phyloP scores from a whole-genome alignment of 2,329 filamentous ascomycete genomes.

The Fusarium illudens region DNA sequence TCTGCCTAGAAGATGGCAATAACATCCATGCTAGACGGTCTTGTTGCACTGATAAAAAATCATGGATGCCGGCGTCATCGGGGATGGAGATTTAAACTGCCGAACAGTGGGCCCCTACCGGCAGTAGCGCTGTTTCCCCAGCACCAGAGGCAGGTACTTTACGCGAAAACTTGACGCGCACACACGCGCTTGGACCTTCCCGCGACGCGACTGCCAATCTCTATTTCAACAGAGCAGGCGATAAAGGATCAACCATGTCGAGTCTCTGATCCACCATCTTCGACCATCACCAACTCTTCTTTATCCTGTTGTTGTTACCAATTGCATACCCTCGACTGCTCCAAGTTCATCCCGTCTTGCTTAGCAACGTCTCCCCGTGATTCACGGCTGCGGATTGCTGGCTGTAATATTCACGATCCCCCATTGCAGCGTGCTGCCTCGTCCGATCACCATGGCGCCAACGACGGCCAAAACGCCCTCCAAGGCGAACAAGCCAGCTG shows the following conservation, averaged over 20 bases:
- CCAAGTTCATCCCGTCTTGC: not conserved
- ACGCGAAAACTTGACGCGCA: constrained; percentile 40
- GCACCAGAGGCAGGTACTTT: constrained; percentile 21
- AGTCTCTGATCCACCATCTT: constrained; percentile 7
- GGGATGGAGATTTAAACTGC: not conserved
- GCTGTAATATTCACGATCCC: constrained; percentile 2
- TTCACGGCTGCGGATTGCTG: constrained; percentile 13
- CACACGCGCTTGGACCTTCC: constrained; percentile 14
- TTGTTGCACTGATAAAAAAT: too few relatives aligned
- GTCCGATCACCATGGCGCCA: constrained; percentile 43
- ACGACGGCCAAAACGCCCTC: constrained; percentile 48
- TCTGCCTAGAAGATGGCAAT: not conserved
- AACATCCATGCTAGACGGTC: too few relatives aligned
- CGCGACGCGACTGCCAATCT: constrained; percentile 31
- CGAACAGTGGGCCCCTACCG: not conserved
- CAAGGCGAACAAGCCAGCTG: constrained; percentile 43
- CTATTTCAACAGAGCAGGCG: not conserved
- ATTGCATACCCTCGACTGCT: not conserved
- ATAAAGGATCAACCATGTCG: not conserved
- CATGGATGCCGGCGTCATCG: too few relatives aligned
- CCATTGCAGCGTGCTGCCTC: not conserved
- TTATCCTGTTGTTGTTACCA: constrained; percentile 1
- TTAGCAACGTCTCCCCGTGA: constrained; percentile 14
- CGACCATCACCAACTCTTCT: constrained; percentile 7
- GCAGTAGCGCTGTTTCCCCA: constrained; percentile 24